Evolutionary conservation across 768 basidiomycete genomes (phyloP).

Genomic region (Phanerochaete carnosa): DNA sequence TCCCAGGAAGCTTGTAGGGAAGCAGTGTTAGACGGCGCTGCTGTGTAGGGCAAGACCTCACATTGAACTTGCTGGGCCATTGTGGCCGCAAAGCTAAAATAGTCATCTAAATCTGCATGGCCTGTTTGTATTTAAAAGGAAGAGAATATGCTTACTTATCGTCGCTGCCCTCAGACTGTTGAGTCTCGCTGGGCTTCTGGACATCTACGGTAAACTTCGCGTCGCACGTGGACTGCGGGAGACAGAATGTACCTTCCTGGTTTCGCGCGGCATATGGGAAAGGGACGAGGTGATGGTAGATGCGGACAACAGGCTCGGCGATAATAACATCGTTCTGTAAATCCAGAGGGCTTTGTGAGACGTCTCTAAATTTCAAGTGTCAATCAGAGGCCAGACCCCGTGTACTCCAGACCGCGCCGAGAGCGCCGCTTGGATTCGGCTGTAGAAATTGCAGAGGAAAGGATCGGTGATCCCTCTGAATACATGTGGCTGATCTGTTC

Average conservation of each 20-base stretch:
- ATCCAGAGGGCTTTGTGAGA: background rate
- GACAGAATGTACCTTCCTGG: background rate
- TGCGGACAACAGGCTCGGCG: background rate
- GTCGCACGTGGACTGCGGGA: background rate
- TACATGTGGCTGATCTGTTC: background rate
- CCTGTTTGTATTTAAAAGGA: too few species aligned
- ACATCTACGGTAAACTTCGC: background rate
- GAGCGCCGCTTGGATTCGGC: background rate
- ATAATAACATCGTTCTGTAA: background rate
- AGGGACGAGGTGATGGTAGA: background rate
- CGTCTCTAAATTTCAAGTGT: background rate
- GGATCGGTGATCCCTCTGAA: background rate
- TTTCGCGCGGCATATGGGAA: background rate
- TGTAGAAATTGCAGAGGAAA: background rate
- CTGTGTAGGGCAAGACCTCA: constrained; percentile 5
- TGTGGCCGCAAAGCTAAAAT: constrained; percentile 18
- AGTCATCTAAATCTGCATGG: background rate
- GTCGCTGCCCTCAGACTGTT: constrained; percentile 17
- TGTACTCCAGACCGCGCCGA: background rate
- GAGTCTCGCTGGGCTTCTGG: background rate
- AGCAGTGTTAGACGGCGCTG: background rate
- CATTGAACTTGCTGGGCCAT: constrained; percentile 26
- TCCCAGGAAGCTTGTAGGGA: constrained; percentile 19
- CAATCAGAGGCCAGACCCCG: background rate
- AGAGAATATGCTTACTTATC: constrained; percentile 14